phyloP scores from a whole-genome alignment of 176 grass and related monocot species.

The Echinochloa phyllopogon region DNA sequence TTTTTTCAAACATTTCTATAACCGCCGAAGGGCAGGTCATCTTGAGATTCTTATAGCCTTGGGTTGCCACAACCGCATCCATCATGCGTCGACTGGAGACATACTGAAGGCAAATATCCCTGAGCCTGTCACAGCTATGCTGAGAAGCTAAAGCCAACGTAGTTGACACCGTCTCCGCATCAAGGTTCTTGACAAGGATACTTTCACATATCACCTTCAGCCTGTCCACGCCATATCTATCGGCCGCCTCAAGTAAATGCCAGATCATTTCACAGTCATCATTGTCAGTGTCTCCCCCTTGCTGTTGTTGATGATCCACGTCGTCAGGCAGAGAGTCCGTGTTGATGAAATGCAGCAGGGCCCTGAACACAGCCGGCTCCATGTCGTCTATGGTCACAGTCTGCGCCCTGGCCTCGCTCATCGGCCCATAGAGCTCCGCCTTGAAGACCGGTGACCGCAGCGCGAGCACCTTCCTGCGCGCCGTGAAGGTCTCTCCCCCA shows the following conservation, averaged over 20 bases:
- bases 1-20: too few relatives aligned
- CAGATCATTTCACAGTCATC: neutral
- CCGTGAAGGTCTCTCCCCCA: neutral
- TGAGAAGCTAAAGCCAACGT: conserved; percentile 35
- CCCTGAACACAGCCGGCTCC: conserved; percentile 30
- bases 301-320: neutral
- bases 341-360: conserved; percentile 37
- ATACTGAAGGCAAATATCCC: too few relatives aligned
- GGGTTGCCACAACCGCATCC: too few relatives aligned
- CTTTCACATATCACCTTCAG: conserved; percentile 21
- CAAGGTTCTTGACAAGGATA: neutral
- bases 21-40: too few relatives aligned
- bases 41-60: too few relatives aligned
- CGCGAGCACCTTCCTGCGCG: conserved; percentile 42
- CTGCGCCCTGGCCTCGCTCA: neutral
- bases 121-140: neutral
- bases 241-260: conserved; percentile 31
- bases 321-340: conserved; percentile 7
- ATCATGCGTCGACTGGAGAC: too few relatives aligned
- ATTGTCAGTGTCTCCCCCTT: neutral
- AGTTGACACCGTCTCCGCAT: conserved; percentile 24
- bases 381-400: conserved; percentile 21
- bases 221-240: conserved; percentile 22
- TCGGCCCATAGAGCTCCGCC: conserved; percentile 33
- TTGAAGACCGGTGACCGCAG: conserved; percentile 41